These are phyloP conservation scores for Kalaharituber pfeilii DNA, from an alignment of 2,329 filamentous ascomycete genomes.

Conservation along the genomic window DNA sequence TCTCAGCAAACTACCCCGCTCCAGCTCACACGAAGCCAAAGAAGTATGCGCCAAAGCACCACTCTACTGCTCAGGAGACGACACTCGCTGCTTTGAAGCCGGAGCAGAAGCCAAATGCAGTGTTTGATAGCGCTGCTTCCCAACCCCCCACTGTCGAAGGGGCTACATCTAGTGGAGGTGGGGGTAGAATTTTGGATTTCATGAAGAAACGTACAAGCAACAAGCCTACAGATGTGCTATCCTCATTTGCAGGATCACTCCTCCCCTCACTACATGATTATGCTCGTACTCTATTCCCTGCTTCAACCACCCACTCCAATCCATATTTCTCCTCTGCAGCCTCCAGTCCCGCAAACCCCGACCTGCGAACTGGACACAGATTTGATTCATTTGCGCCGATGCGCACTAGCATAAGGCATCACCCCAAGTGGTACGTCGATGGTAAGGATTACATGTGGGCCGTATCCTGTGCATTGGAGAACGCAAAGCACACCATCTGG, in stretches of 20 bases:
- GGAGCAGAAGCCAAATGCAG: slow-evolving; percentile 11
- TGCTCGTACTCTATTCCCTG: slow-evolving; percentile 17
- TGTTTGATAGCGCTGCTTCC: not conserved
- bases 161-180: not conserved
- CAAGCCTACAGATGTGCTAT: not conserved
- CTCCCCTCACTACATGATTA: slow-evolving; percentile 15
- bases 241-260: slow-evolving; percentile 10
- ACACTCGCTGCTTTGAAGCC: not conserved
- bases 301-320: slow-evolving; percentile 11
- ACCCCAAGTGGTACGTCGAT: slow-evolving; percentile 76
- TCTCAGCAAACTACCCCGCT: not conserved
- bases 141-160: not conserved
- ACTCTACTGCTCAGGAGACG: not conserved
- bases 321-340: slow-evolving; percentile 1
- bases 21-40: not conserved
- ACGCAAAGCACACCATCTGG: slow-evolving; percentile 59
- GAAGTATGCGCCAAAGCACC: not conserved
- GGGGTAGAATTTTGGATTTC: not conserved
- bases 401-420: slow-evolving; percentile 42
- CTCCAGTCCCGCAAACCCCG: slow-evolving; percentile 6
- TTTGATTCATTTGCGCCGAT: slow-evolving; percentile 56
- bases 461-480: slow-evolving; percentile 61
- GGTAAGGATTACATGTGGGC: slow-evolving; percentile 75
- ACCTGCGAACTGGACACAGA: slow-evolving; percentile 30
- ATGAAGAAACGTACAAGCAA: not conserved